Conservation (phyloP, 2,329 filamentous ascomycete genomes). For the Trichoderma simmonsii region DNA sequence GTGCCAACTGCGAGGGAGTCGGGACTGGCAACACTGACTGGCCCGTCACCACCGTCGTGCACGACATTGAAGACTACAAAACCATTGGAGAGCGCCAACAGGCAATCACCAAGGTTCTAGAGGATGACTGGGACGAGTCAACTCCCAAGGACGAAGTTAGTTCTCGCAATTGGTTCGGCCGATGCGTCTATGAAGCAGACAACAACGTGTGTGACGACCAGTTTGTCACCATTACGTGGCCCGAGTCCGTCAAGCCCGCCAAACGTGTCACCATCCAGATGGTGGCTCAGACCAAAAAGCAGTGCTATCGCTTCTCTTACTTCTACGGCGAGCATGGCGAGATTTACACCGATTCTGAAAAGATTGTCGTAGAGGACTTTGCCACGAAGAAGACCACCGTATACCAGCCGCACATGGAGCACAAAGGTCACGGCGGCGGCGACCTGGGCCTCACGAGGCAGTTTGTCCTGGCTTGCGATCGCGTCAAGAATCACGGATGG, state of each 20-base stretch:
- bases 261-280: constrained; percentile 93
- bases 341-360: constrained; percentile 76
- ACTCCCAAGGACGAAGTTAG: constrained; percentile 48
- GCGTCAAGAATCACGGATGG: constrained; percentile 69
- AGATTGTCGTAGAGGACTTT: constrained; percentile 69
- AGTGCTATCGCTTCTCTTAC: constrained; percentile 80
- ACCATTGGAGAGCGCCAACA: constrained; percentile 38
- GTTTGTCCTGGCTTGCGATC: constrained; percentile 78
- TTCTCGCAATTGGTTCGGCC: constrained; percentile 73
- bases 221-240: constrained; percentile 82
- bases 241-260: constrained; percentile 62
- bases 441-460: constrained; percentile 65
- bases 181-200: constrained; percentile 92
- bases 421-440: constrained; percentile 41
- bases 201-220: constrained; percentile 96
- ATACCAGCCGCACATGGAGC: constrained; percentile 33
- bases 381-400: constrained; percentile 34
- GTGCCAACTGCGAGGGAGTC: constrained; percentile 58
- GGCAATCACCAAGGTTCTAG: constrained; percentile 43
- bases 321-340: constrained; percentile 87
- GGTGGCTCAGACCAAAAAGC: constrained; percentile 83
- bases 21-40: constrained; percentile 66
- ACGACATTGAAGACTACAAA: constrained; percentile 81
- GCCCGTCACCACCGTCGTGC: constrained; percentile 86
- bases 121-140: constrained; percentile 51